These are phyloP conservation scores for Chimonanthus praecox DNA, from an alignment of 164 flowering plant genomes.

Conservation along the genomic window DNA sequence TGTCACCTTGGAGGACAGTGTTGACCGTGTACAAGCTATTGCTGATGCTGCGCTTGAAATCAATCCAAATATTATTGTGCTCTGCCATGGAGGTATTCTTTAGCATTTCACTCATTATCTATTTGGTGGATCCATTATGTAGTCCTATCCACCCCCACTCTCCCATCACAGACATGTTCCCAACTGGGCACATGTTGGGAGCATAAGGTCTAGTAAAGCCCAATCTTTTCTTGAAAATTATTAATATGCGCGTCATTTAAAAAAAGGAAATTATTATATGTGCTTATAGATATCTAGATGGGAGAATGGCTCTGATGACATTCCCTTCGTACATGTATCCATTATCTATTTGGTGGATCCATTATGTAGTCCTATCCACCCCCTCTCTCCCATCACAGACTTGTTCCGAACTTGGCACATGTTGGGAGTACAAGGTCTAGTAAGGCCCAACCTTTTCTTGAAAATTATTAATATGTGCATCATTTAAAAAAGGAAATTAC, in stretches of 20 bases:
- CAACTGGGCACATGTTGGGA: background rate
- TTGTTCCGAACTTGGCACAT: slow-evolving; percentile 40
- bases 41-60: slow-evolving; percentile 78
- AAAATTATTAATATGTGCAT: too few species aligned
- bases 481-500: too few species aligned
- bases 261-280: too few species aligned
- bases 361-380: background rate
- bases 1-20: slow-evolving; percentile 75
- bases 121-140: too few species aligned
- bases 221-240: too few species aligned
- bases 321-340: too few species aligned
- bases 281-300: too few species aligned
- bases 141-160: background rate
- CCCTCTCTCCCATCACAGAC: background rate
- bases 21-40: slow-evolving; percentile 72
- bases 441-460: too few species aligned
- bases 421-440: slow-evolving; percentile 96
- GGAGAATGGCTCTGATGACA: too few species aligned
- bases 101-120: background rate
- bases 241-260: too few species aligned
- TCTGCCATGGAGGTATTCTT: slow-evolving; percentile 89
- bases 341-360: too few species aligned
- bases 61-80: slow-evolving; percentile 68
- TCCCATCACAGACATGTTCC: background rate
- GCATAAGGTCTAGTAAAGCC: background rate